Base-by-base conservation (phyloP, 768 basidiomycete genomes). In the Russula compacta region DNA sequence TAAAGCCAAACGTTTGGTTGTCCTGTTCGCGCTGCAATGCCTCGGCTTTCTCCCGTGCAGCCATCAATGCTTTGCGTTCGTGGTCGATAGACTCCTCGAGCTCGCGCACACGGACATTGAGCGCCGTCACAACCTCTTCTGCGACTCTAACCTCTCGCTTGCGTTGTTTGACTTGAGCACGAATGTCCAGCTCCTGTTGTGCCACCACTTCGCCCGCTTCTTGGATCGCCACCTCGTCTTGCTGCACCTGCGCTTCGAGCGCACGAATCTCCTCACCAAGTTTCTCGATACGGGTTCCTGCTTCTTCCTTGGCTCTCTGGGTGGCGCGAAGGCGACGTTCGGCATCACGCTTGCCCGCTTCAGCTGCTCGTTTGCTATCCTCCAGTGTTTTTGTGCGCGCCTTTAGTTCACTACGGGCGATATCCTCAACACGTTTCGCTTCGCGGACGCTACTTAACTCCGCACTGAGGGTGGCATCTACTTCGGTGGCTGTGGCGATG, bases 301-400 rank as follows among this genome's bases (percentile, higher is more conserved):
- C 81, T 57, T 78, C 84, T 68, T 89, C 85, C 38, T 86, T 82
- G 62, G 80, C 75, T 46, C 69, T 77, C 70, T 85, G 83, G 15
- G 82, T 83, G n/a, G 79, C 77, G 67, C 85, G 88, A 61, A 95
- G 78, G 66, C 85, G 85, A 77, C 90, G 93, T 73, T 98, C 95
- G 4, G 87, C 92, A 50, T 98, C 95, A 48, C 84, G 81, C 70
- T 84, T 88, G 54, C 78, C 73, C 53, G 81, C 77, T 73, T 99
- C 97, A 11, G 93, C 92, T 33, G 77, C 77, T 36, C 95, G 85
- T 73, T 87, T 89, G 56, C 83, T 76, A 71, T 99, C 95, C 66
- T 99, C 95, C 2, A 98, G 76, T 2, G 78, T 71, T 74, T 95
- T 95, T 51, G 89, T 89, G 52, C 86, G 85, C n/a, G 80, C 72